Evolutionary conservation across 768 basidiomycete species (phyloP).

Genomic region (Tremella fuciformis): DNA sequence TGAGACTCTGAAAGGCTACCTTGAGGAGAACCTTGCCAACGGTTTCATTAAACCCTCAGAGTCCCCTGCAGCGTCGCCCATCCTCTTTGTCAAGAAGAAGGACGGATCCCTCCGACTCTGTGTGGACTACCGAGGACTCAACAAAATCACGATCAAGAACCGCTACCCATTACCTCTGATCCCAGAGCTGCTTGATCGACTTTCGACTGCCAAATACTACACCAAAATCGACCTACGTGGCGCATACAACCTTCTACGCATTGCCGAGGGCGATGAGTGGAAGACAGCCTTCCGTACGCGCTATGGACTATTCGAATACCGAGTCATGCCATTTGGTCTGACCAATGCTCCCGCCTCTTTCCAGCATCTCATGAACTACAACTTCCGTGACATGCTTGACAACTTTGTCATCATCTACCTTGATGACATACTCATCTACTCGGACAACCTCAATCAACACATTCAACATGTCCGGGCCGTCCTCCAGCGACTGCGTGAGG

Average conservation of each 20-base stretch:
- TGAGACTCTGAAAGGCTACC: conserved; percentile 18
- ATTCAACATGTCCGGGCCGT: conserved; percentile 17
- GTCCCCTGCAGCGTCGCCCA: conserved; percentile 29
- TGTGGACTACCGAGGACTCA: conserved; percentile 51
- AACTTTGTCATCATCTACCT: conserved; percentile 20
- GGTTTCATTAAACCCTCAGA: conserved; percentile 19
- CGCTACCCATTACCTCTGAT: conserved; percentile 34
- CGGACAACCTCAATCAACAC: conserved; percentile 20
- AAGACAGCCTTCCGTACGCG: conserved; percentile 55
- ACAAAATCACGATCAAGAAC: conserved; percentile 27
- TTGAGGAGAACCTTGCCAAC: conserved; percentile 37
- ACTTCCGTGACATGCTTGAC: conserved; percentile 25
- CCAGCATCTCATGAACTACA: conserved; percentile 34
- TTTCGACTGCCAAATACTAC: conserved; percentile 21
- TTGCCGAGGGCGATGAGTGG: conserved; percentile 55
- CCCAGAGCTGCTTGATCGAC: conserved; percentile 21
- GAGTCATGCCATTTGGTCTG: conserved; percentile 38
- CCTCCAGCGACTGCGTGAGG: conserved; percentile 17
- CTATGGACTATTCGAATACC: conserved; percentile 30
- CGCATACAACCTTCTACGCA: conserved; percentile 55
- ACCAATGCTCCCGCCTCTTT: conserved; percentile 36
- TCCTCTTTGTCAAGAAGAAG: conserved; percentile 43
- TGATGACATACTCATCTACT: conserved; percentile 37
- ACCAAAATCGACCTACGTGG: conserved; percentile 52
- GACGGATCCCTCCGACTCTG: conserved; percentile 36